Conservation (phyloP, 2,329 filamentous ascomycete species). For the Colletotrichum aenigma region DNA sequence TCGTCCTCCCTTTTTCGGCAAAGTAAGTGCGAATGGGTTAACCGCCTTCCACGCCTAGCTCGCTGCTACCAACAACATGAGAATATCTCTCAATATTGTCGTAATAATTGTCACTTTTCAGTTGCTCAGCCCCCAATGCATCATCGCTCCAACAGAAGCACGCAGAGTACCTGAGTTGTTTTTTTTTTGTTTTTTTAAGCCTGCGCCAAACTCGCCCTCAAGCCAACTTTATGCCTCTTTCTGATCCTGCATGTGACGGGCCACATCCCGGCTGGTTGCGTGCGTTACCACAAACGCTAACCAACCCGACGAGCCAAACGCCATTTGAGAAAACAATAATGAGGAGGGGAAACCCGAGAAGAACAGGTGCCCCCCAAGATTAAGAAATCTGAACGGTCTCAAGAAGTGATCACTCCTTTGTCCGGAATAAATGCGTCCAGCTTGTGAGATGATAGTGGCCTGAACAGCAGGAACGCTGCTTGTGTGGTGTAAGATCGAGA, state of each 20-base stretch:
- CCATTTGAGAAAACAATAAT: background rate
- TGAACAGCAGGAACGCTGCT: background rate
- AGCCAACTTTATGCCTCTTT: constrained; percentile 1
- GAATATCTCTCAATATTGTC: background rate
- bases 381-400: background rate
- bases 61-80: background rate
- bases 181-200: background rate
- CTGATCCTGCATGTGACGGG: constrained; percentile 16
- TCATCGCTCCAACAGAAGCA: background rate
- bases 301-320: background rate
- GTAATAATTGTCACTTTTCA: background rate
- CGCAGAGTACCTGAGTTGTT: background rate
- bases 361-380: background rate
- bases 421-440: background rate
- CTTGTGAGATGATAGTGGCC: background rate
- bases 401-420: background rate
- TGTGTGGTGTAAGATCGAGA: background rate
- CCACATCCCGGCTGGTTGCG: constrained; percentile 15
- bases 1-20: background rate
- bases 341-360: background rate
- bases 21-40: background rate
- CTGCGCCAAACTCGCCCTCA: background rate
- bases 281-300: constrained; percentile 3
- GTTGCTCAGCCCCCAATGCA: background rate
- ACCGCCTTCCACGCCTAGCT: background rate